phyloP scores from a whole-genome alignment of 1,284 basidiomycete genomes.

The Ganoderma resinaceum region DNA sequence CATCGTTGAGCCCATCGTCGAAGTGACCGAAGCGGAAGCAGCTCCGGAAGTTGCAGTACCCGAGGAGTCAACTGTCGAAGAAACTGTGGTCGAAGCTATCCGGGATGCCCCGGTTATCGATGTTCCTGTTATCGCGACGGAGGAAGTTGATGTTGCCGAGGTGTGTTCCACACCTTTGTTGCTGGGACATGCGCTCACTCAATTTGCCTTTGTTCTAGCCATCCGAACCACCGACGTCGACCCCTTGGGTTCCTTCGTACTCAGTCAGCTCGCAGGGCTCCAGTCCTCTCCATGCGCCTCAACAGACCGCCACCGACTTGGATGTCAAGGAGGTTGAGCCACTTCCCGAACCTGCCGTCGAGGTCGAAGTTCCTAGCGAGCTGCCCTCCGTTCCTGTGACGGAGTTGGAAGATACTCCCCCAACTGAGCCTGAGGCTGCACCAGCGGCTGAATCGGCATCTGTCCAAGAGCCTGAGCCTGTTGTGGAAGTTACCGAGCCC shows the following conservation, averaged over 20 bases:
- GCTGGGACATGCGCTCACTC: neutral
- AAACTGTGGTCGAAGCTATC: constrained; percentile 12
- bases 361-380: constrained; percentile 8
- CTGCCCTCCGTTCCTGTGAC: constrained; percentile 5
- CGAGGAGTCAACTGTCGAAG: constrained; percentile 8
- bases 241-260: constrained; percentile 27
- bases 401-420: neutral
- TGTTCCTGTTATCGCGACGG: constrained; percentile 15
- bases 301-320: constrained; percentile 29
- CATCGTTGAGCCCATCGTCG: neutral
- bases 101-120: constrained; percentile 7
- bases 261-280: constrained; percentile 28
- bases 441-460: neutral
- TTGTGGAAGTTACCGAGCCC: neutral
- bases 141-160: constrained; percentile 19
- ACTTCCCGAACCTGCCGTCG: constrained; percentile 21
- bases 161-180: constrained; percentile 4
- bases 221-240: constrained; percentile 11
- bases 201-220: neutral
- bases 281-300: constrained; percentile 24
- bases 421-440: constrained; percentile 9
- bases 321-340: constrained; percentile 35
- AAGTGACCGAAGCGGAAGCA: neutral
- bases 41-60: neutral
- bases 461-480: constrained; percentile 12